Conservation (phyloP, 805 yeast genomes). For the Metschnikowia colocasiae region DNA sequence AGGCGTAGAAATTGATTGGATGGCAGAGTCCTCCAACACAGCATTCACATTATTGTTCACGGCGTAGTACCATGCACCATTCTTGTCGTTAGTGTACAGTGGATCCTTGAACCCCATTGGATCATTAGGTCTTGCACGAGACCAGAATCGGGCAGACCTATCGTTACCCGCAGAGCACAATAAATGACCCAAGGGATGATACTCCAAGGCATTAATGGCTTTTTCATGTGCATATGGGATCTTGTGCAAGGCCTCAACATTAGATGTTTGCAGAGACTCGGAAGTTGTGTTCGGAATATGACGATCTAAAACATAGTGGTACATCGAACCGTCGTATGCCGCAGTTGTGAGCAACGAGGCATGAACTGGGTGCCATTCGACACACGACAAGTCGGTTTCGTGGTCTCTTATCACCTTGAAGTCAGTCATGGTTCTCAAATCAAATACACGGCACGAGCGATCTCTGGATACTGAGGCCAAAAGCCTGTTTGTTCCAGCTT, state of each 20-base stretch:
- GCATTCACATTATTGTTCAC: constrained; percentile 45
- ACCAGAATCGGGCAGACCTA: constrained; percentile 90
- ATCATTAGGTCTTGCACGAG: constrained; percentile 87
- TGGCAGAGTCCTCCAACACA: constrained; percentile 21
- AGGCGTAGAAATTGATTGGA: not conserved
- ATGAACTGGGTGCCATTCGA: constrained; percentile 92
- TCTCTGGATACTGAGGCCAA: constrained; percentile 88
- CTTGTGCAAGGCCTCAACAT: constrained; percentile 46
- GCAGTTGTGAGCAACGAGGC: constrained; percentile 77
- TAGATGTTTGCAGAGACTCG: constrained; percentile 16
- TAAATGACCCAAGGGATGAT: constrained; percentile 92
- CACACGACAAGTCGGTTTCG: constrained; percentile 78
- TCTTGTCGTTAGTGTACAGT: constrained; percentile 64
- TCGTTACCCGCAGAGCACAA: constrained; percentile 92
- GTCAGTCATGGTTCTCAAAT: constrained; percentile 80
- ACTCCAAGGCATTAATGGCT: constrained; percentile 84
- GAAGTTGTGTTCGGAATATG: constrained; percentile 36
- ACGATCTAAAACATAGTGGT: constrained; percentile 65
- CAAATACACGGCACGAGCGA: constrained; percentile 82
- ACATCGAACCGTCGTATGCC: constrained; percentile 82
- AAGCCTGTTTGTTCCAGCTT: constrained; percentile 65
- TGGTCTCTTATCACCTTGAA: constrained; percentile 68
- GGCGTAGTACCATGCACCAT: constrained; percentile 53
- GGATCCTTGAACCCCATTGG: constrained; percentile 77
- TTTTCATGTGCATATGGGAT: constrained; percentile 94